Conservation (phyloP, 2,329 filamentous ascomycete genomes). For the Nemania abortiva region DNA sequence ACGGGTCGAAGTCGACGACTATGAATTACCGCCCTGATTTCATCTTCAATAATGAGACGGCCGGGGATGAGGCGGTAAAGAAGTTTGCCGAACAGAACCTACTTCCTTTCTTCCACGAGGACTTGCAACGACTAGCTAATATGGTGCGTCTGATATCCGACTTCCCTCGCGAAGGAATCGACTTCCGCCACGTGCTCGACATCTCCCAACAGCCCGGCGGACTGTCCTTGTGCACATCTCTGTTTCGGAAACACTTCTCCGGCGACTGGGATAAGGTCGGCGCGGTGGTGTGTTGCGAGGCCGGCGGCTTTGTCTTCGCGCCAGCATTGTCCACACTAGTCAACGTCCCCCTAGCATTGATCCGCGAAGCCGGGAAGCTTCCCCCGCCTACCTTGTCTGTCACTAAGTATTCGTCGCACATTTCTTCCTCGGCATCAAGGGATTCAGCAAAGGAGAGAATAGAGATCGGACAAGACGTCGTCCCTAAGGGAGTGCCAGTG, state of each 20-base stretch:
- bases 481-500: slow-evolving; percentile 57
- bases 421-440: slow-evolving; percentile 59
- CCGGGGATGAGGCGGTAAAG: slow-evolving; percentile 55
- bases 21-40: slow-evolving; percentile 57
- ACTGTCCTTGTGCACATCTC: slow-evolving; percentile 62
- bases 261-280: slow-evolving; percentile 62
- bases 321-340: slow-evolving; percentile 60
- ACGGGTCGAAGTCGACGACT: slow-evolving; percentile 39
- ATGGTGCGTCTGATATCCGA: slow-evolving; percentile 64
- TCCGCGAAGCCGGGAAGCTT: slow-evolving; percentile 69
- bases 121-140: slow-evolving; percentile 59
- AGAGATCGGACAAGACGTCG: slow-evolving; percentile 61
- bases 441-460: slow-evolving; percentile 52
- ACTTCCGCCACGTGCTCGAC: slow-evolving; percentile 70
- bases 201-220: slow-evolving; percentile 66
- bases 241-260: slow-evolving; percentile 61
- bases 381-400: slow-evolving; percentile 67
- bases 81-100: slow-evolving; percentile 58
- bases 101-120: slow-evolving; percentile 60
- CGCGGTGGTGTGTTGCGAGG: slow-evolving; percentile 65
- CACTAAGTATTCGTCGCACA: slow-evolving; percentile 62
- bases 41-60: slow-evolving; percentile 64
- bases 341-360: slow-evolving; percentile 59
- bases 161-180: slow-evolving; percentile 52
- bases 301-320: slow-evolving; percentile 68